Base-by-base conservation (phyloP, 352 stramenopile species). In the Phytophthora sojae region DNA sequence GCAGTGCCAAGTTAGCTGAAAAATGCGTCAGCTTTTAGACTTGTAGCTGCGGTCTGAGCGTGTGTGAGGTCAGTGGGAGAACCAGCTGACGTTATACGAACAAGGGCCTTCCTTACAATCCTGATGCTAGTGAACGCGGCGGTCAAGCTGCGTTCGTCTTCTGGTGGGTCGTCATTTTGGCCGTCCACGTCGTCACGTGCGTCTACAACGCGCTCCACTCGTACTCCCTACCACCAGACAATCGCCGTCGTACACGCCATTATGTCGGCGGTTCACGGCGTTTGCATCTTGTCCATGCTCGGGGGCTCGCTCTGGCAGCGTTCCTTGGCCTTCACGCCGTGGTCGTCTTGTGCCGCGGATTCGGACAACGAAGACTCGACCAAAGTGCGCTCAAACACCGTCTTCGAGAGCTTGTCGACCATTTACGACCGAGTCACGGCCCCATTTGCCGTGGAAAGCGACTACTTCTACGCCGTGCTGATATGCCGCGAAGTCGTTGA, bases 171-270 rank as follows among this genome's bases (percentile, higher is more conserved):
- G 15, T 25, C n/a, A 9, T 50, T 11, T 17, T 50, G 8, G 42
- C 12, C 17, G 42, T 50, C 1, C 42, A 50, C 42, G 15, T 8
- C 12, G 42, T 25, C 4, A 19, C 15, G 3, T n/a, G 37, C n/a
- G 23, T 26, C 26, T 71, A 66, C 56, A 71, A 71, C 19, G 19
- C 32, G 25, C 52, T 54, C 0, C 64, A 63, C 32, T 59, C 59
- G 0, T 47, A 64, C 69, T 12, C 57, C 58, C 12, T 45, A 67
- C 56, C 61, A 71, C 30, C 45, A 19, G 15, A 30, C n/a, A 2
- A 67, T 80, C 39, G 68, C 64, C 4, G 26, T 29, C 1, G 64
- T 57, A 44, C 61, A 80, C 57, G 59, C 58, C 3, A 4, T 69
- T 11, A 17, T 80, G 32, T 68, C 59, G 12, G 59, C 15, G 15